These are phyloP conservation scores for Ceratobasidium sp. DNA, from an alignment of 1,284 basidiomycete species.

Conservation along the genomic window DNA sequence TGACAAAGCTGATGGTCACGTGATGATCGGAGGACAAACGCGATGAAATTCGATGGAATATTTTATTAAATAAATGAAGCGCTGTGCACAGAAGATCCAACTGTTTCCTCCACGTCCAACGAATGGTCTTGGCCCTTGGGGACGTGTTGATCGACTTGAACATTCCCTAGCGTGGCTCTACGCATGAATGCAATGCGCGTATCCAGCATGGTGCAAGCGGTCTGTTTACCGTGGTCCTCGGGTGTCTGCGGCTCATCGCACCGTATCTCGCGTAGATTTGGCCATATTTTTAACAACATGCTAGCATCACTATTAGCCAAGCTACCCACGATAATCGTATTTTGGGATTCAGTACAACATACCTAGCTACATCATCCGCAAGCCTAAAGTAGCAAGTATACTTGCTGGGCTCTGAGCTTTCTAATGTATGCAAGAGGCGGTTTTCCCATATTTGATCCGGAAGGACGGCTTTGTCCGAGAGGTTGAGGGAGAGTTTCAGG, in stretches of 20 bases:
- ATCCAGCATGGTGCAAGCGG: no score
- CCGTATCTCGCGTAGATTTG: neutral
- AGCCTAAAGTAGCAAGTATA: neutral
- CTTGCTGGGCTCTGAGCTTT: neutral
- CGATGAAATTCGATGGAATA: no score
- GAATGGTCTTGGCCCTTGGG: no score
- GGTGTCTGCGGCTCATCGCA: neutral
- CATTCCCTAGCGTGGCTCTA: no score
- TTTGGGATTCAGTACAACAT: neutral
- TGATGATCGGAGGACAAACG: neutral
- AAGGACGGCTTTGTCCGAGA: neutral
- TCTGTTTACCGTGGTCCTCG: neutral
- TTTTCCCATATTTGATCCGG: neutral
- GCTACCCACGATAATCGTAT: neutral
- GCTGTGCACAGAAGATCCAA: no score
- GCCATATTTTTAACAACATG: neutral
- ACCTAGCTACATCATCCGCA: neutral
- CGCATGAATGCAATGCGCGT: no score
- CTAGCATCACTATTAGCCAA: neutral
- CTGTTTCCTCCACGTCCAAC: no score
- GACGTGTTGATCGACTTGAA: no score
- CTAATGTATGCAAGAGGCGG: neutral
- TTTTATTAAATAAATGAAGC: no score
- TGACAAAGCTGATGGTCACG: neutral
- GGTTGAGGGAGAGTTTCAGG: neutral